These are phyloP conservation scores for Lepidium sativum DNA, from an alignment of 345 rosid species.

Conservation along the genomic window DNA sequence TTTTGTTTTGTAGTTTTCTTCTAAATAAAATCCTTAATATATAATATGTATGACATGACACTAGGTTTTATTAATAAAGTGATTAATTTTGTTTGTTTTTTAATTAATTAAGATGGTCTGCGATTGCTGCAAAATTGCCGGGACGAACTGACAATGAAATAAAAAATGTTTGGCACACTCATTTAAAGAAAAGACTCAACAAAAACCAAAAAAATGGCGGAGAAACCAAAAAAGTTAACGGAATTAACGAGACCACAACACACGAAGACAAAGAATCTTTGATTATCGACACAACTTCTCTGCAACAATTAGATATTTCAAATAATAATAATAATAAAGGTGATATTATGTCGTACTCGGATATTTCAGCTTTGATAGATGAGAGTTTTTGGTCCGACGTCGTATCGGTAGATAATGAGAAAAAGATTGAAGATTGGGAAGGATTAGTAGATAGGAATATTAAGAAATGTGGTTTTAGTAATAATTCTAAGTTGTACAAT, in stretches of 20 bases:
- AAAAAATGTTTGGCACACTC: constrained; percentile 82
- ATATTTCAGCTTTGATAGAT: constrained; percentile 29
- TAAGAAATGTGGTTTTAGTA: not conserved
- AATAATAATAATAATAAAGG: not conserved
- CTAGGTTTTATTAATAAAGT: not conserved
- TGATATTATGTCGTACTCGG: constrained; percentile 9
- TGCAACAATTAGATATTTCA: constrained; percentile 14
- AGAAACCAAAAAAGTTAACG: constrained; percentile 18
- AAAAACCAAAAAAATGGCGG: constrained; percentile 27
- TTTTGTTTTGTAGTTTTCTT: constrained; percentile 9
- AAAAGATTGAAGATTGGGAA: constrained; percentile 4
- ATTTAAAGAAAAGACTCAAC: constrained; percentile 54
- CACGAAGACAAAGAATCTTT: constrained; percentile 2
- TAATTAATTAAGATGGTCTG: constrained; percentile 57
- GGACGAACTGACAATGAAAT: constrained; percentile 87
- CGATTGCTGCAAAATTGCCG: constrained; percentile 70
- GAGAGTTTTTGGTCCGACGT: constrained; percentile 49
- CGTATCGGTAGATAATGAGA: constrained; percentile 28
- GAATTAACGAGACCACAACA: not conserved
- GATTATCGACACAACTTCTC: constrained; percentile 19
- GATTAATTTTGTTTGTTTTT: not conserved
- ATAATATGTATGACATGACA: not conserved
- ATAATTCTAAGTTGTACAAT: constrained; percentile 19
- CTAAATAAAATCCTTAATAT: not conserved
- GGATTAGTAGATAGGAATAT: not conserved